These are phyloP conservation scores for Epichloe baconii DNA, from an alignment of 2,329 filamentous ascomycete species.

Conservation along the genomic window DNA sequence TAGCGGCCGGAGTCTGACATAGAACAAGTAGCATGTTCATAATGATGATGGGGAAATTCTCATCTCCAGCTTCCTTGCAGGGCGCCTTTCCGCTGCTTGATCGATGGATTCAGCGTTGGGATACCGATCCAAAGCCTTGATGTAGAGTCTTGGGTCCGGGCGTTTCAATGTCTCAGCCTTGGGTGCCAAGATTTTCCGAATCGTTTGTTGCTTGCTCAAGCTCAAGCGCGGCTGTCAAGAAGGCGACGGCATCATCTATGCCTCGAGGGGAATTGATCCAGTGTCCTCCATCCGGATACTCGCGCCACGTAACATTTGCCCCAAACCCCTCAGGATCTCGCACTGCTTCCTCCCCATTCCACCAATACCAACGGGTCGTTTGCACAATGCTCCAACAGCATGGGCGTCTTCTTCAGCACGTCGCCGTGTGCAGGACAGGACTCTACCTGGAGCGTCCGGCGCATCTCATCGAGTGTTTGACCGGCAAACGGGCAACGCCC, in stretches of 20 bases:
- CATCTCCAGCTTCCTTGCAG: constrained; percentile 24
- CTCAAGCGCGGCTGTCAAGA: constrained; percentile 12
- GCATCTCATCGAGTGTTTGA: constrained; percentile 16
- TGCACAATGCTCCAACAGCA: constrained; percentile 30
- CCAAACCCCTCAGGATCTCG: constrained; percentile 24
- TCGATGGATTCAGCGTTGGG: constrained; percentile 26
- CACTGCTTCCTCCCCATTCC: constrained; percentile 19
- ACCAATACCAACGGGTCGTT: constrained; percentile 30
- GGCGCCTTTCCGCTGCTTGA: constrained; percentile 16
- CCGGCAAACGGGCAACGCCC: constrained; percentile 24
- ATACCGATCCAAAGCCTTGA: constrained; percentile 22
- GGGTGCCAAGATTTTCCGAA: not conserved
- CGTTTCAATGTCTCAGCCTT: constrained; percentile 10
- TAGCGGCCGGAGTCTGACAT: constrained; percentile 7
- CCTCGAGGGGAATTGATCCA: constrained; percentile 31
- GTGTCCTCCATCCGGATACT: constrained; percentile 29
- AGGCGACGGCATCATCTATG: constrained; percentile 26
- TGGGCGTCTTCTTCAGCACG: constrained; percentile 26
- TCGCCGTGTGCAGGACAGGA: constrained; percentile 13
- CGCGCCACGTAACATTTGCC: constrained; percentile 24
- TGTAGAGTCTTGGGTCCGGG: constrained; percentile 18
- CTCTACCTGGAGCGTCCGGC: constrained; percentile 19
- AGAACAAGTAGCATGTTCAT: constrained; percentile 29
- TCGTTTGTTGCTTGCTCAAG: not conserved
- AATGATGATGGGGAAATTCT: constrained; percentile 24